Evolutionary conservation across 805 yeast genomes (phyloP).

Genomic region (Tetrapisispora nanseiensis): DNA sequence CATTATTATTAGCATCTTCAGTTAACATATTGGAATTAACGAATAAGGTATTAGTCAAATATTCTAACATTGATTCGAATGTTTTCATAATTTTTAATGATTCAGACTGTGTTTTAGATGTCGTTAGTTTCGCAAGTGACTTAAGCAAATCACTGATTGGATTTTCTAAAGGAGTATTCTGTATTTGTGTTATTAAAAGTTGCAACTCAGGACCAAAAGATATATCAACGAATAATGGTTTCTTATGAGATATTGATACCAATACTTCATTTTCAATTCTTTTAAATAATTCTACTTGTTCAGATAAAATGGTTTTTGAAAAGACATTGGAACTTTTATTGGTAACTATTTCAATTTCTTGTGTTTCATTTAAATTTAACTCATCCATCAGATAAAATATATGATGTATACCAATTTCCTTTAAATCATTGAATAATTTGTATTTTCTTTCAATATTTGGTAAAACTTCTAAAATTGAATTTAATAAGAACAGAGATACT

Average conservation of each 20-base stretch:
- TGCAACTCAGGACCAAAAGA: constrained; percentile 18
- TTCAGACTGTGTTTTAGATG: constrained; percentile 42
- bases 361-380: constrained; percentile 39
- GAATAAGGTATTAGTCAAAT: constrained; percentile 53
- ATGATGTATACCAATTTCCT: constrained; percentile 45
- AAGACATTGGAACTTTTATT: neutral
- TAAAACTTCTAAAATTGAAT: constrained; percentile 46
- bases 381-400: constrained; percentile 43
- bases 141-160: constrained; percentile 46
- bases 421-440: constrained; percentile 47
- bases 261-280: constrained; percentile 30
- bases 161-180: constrained; percentile 61
- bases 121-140: constrained; percentile 41
- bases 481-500: constrained; percentile 39
- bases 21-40: constrained; percentile 27
- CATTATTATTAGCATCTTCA: constrained; percentile 7
- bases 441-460: constrained; percentile 34
- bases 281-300: constrained; percentile 52
- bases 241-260: constrained; percentile 26
- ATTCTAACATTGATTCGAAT: constrained; percentile 47
- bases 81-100: constrained; percentile 37
- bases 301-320: constrained; percentile 35
- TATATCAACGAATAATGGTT: constrained; percentile 16
- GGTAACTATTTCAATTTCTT: neutral
- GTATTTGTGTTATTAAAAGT: constrained; percentile 13